These are phyloP conservation scores for Fusarium tanahbumbuense DNA, from an alignment of 2,329 filamentous ascomycete genomes.

Conservation along the genomic window DNA sequence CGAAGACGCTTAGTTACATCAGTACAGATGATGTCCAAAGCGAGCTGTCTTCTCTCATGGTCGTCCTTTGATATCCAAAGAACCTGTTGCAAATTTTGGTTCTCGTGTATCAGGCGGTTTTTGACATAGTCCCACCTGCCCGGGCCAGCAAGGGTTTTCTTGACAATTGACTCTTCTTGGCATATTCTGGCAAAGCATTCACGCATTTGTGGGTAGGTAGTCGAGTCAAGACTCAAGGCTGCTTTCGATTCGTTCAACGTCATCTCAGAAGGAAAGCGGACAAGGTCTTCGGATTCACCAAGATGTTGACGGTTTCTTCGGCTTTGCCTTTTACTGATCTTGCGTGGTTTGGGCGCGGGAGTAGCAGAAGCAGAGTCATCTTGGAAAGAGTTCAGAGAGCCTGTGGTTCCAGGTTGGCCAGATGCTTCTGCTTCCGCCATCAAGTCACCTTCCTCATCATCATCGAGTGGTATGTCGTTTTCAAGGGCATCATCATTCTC, in stretches of 20 bases:
- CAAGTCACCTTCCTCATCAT: slow-evolving; percentile 25
- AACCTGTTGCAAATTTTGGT: slow-evolving; percentile 69
- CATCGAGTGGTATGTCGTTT: slow-evolving; percentile 4
- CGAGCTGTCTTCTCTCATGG: slow-evolving; percentile 71
- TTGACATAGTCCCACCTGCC: slow-evolving; percentile 81
- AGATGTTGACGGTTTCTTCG: slow-evolving; percentile 76
- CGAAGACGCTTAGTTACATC: slow-evolving; percentile 86
- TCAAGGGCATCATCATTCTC: slow-evolving; percentile 24
- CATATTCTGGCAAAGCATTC: slow-evolving; percentile 78
- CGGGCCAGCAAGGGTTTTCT: slow-evolving; percentile 80
- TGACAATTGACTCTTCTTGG: slow-evolving; percentile 72
- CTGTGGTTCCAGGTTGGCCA: slow-evolving; percentile 1
- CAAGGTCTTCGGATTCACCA: slow-evolving; percentile 74
- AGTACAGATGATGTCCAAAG: slow-evolving; percentile 81
- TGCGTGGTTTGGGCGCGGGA: not conserved
- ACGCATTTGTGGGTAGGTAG: slow-evolving; percentile 72
- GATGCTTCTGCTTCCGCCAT: slow-evolving; percentile 4
- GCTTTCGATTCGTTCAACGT: slow-evolving; percentile 82
- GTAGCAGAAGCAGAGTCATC: not conserved
- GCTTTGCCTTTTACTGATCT: slow-evolving; percentile 62
- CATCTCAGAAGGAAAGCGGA: slow-evolving; percentile 84
- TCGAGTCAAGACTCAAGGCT: slow-evolving; percentile 72
- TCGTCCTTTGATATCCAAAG: slow-evolving; percentile 70
- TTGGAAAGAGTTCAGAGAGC: not conserved
- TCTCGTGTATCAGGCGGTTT: slow-evolving; percentile 72